Base-by-base conservation (phyloP, 371 early-diverging fungal genomes). In the Encephalitozoon hellem region DNA sequence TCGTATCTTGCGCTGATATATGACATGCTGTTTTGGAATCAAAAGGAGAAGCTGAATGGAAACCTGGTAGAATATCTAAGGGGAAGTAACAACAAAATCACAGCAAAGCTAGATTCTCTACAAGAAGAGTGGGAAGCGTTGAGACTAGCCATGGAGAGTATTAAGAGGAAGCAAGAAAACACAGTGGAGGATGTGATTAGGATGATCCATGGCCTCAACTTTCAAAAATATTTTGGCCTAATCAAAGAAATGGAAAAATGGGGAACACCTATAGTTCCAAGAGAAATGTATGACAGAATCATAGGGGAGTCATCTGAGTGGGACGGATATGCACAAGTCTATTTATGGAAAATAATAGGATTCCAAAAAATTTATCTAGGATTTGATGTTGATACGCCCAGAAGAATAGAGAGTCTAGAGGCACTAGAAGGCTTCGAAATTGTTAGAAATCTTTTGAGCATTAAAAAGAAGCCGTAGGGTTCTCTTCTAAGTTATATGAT, bases 301-400 rank as follows among this genome's bases (percentile, higher is more conserved):
- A 65, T 74, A 43, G 6, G 6, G 15, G 26, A 25, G 12, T 67
- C 68, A 9, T 49, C 43, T 43, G 55, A 43, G 1, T 74, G 65
- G 66, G 75, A 74, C 21, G 67, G 67, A 45, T 74, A 74, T 68
- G 53, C 67, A 11, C 75, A 74, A 47, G 75, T 74, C 28, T 74
- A 74, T 47, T 47, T 74, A 15, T 74, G 75, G 75, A 74, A 74
- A 65, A 74, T 74, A 49, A 32, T 74, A 15, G 43, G 39, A 8
- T 74, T 49, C 28, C 75, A 74, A 52, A 74, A 74, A 32, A 74
- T 74, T 18, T 59, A 54, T 26, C 55, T 74, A 41, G 59, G 59
- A 54, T 34, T 67, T n/a, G 59, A 74, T 32, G 64, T 74, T 21
- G 47, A 59, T 15, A 32, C 39, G 2, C 55, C 55, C 8, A 28